Base-by-base conservation (phyloP, 1,139 yeast genomes). In the Saccharomyces hybrid region DNA sequence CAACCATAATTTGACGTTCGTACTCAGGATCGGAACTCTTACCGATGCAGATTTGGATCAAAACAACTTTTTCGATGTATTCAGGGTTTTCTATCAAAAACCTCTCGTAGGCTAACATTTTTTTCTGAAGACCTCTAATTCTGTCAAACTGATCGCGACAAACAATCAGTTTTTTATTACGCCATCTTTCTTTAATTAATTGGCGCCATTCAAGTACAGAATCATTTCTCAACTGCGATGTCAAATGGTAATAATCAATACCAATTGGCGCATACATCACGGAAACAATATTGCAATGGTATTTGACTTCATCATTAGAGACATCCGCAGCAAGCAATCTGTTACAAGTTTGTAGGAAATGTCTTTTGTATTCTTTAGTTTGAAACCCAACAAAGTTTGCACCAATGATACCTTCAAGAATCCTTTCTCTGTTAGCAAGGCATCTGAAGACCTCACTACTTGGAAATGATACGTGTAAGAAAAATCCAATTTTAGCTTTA, bases 381-480 rank as follows among this genome's bases (percentile, higher is more conserved):
- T 91, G 98, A 74, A 91, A 90, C 1, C 90, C 83, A 48, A 91
- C 79, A 56, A 86, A 81, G 63, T 89, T 88, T 3, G 97, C 91
- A 3, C 96, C 97, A 49, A 91, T 73, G 76, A 91, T 78, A 5
- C 98, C 98, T 58, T 80, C 79, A 26, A 91, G 74, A 25, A 91
- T 75, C 31, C 80, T 80, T 51, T 80, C 82, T 62, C 98, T 77
- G 66, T 88, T 91, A 1, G 97, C 96, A 59, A 91, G 77, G 66
- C 97, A 90, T 58, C 97, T 77, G 72, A 90, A 91, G 4, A 90
- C 96, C 69, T 91, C 98, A 44, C 93, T 84, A 1, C 96, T 87
- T 4, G 98, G 98, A 73, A 91, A 91, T 1, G 97, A 86, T 26
- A 91, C 88, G 65, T 91, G 98, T 54, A 91, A 74, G 69, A 89